phyloP scores from a whole-genome alignment of 75 land plant species.

The Cunninghamia lanceolata region DNA sequence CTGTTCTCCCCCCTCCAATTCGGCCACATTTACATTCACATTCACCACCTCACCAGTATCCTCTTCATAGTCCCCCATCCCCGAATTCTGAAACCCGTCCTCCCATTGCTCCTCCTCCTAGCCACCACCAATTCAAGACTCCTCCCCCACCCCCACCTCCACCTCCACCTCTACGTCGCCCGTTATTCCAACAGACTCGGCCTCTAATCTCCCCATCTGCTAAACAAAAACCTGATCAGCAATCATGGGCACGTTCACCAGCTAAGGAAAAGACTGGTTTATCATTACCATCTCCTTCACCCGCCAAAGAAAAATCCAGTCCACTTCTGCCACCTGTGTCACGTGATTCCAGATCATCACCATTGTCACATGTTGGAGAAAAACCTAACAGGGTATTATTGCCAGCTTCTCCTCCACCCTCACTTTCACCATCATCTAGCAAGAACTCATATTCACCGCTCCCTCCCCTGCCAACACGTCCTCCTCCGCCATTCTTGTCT shows the following conservation, averaged over 20 bases:
- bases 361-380: not conserved
- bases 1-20: not conserved
- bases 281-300: not conserved
- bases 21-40: not conserved
- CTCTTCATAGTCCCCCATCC: not conserved
- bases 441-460: conserved; percentile 5
- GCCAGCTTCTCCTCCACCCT: not conserved
- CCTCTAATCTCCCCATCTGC: not conserved
- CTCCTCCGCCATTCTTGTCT: conserved; percentile 12
- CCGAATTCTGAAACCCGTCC: not conserved
- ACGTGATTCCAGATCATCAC: not conserved
- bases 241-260: not conserved
- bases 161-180: not conserved
- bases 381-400: not conserved
- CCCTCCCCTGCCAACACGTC: conserved; percentile 9
- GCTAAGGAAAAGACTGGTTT: not conserved
- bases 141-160: conserved; percentile 6
- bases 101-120: conserved; percentile 6
- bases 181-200: not conserved
- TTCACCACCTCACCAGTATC: not conserved
- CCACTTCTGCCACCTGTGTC: not conserved
- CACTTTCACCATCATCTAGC: not conserved
- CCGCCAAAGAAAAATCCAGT: not conserved
- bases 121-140: not conserved
- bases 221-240: conserved; percentile 1